phyloP scores from a whole-genome alignment of 2,329 filamentous ascomycete genomes.

The Diaporthe helianthi region DNA sequence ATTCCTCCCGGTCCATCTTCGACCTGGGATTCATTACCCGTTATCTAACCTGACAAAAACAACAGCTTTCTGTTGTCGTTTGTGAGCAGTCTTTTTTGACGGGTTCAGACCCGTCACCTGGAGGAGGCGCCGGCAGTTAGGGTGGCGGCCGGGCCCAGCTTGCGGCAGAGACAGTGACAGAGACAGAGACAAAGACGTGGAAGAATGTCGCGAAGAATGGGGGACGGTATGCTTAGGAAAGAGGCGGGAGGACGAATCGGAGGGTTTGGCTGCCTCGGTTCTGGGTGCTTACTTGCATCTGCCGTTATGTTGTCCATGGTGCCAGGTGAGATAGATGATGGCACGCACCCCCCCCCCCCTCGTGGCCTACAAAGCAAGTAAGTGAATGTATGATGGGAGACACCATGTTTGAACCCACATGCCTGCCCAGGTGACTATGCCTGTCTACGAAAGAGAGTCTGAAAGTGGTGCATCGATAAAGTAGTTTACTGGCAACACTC shows the following conservation, averaged over 20 bases:
- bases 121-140: slow-evolving; percentile 1
- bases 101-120: background rate
- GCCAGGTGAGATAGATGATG: background rate
- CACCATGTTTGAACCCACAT: background rate
- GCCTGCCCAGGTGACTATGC: background rate
- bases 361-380: no score
- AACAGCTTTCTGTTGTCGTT: slow-evolving; percentile 46
- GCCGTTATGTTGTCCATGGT: background rate
- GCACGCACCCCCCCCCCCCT: no score
- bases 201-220: background rate
- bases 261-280: background rate
- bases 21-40: slow-evolving; percentile 43
- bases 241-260: background rate
- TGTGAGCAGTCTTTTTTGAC: slow-evolving; percentile 45
- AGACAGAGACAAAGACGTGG: background rate
- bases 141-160: background rate
- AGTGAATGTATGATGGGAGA: background rate
- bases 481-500: slow-evolving; percentile 24
- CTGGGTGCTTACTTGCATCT: no score
- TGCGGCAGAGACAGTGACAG: background rate
- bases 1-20: slow-evolving; percentile 45
- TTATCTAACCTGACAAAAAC: background rate
- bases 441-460: background rate
- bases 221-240: background rate
- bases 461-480: background rate